These are phyloP conservation scores for Antrodiella citrinella DNA, from an alignment of 768 basidiomycete genomes.

Conservation along the genomic window DNA sequence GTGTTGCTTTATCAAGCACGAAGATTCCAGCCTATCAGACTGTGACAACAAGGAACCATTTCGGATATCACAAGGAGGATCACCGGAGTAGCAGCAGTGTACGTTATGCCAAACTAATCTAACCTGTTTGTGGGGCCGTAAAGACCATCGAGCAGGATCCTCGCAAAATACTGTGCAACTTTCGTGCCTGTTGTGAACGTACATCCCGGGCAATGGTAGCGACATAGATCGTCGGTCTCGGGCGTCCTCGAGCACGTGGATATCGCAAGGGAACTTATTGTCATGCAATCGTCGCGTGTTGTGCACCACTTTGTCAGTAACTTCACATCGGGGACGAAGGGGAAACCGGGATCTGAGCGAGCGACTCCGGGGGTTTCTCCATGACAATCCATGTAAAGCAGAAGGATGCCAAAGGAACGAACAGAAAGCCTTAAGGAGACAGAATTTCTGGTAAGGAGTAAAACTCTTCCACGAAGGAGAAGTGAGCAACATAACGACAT, in stretches of 20 bases:
- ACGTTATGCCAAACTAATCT: background rate
- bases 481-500: background rate
- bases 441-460: background rate
- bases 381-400: background rate
- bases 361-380: background rate
- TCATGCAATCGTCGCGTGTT: background rate
- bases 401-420: background rate
- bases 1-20: background rate
- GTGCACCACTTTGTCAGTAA: background rate
- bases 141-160: background rate
- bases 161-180: background rate
- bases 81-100: slow-evolving; percentile 1
- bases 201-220: background rate
- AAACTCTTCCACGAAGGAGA: background rate
- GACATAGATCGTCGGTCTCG: background rate
- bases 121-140: background rate
- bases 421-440: background rate
- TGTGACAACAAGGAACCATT: slow-evolving; percentile 3
- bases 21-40: slow-evolving; percentile 1
- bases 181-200: background rate
- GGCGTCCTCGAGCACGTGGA: background rate
- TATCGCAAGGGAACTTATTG: background rate
- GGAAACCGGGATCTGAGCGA: background rate
- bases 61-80: slow-evolving; percentile 8
- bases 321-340: background rate